phyloP scores from a whole-genome alignment of 306 rosid genomes.

The Trifolium repens region DNA sequence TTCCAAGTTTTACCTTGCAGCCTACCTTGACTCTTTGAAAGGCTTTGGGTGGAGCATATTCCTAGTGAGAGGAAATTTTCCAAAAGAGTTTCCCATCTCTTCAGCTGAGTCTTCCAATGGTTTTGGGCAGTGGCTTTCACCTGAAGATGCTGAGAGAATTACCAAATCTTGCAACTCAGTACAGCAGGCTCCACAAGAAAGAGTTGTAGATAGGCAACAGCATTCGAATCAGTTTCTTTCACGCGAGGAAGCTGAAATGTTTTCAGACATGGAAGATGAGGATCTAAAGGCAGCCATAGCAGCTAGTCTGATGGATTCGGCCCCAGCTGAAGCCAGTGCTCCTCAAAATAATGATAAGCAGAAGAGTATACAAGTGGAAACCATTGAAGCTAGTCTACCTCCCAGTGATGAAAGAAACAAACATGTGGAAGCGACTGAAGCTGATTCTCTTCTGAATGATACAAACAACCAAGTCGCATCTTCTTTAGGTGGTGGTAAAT shows the following conservation, averaged over 20 bases:
- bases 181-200: slow-evolving; percentile 58
- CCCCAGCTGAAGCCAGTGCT: slow-evolving; percentile 51
- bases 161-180: slow-evolving; percentile 83
- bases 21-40: slow-evolving; percentile 85
- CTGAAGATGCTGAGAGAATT: slow-evolving; percentile 96
- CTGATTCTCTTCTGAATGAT: slow-evolving; percentile 39
- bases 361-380: slow-evolving; percentile 41
- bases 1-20: slow-evolving; percentile 96
- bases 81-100: slow-evolving; percentile 86
- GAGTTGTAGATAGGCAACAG: slow-evolving; percentile 47
- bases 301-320: slow-evolving; percentile 78
- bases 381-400: slow-evolving; percentile 26
- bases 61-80: slow-evolving; percentile 91
- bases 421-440: slow-evolving; percentile 37
- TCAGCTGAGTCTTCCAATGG: slow-evolving; percentile 83
- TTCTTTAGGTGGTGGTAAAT: slow-evolving; percentile 31
- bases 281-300: slow-evolving; percentile 95
- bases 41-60: slow-evolving; percentile 99
- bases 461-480: slow-evolving; percentile 36
- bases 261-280: slow-evolving; percentile 77
- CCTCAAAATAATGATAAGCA: slow-evolving; percentile 47
- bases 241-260: slow-evolving; percentile 57
- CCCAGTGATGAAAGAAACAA: slow-evolving; percentile 39
- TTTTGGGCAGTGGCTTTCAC: slow-evolving; percentile 94
- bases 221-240: slow-evolving; percentile 50